A percentile compares a stretch with the other conserved stretches of the same genome.
Conservation (phyloP, 495 filamentous ascomycete genomes). For the Aspergillus ostianus region DNA sequence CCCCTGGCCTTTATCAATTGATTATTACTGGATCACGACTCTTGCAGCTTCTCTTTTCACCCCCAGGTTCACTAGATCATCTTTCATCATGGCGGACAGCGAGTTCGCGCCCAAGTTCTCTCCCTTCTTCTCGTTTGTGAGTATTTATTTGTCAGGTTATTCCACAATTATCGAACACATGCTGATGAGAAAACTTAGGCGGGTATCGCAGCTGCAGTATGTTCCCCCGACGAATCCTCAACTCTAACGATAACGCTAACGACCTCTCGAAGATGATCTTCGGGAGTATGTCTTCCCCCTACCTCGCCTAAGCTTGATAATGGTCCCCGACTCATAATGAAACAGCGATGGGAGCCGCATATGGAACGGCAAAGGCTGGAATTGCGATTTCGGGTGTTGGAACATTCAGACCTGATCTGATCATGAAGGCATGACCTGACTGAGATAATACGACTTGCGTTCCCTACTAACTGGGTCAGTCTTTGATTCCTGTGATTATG, state of each 20-base stretch:
- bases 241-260: slow-evolving; percentile 23
- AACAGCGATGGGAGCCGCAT: slow-evolving; percentile 85
- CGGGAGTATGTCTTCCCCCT: slow-evolving; percentile 64
- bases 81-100: slow-evolving; percentile 60
- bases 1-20: background rate
- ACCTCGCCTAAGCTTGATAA: slow-evolving; percentile 8
- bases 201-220: slow-evolving; percentile 90
- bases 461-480: slow-evolving; percentile 50
- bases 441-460: slow-evolving; percentile 1
- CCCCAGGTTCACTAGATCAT: background rate
- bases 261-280: slow-evolving; percentile 66
- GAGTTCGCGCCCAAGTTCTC: slow-evolving; percentile 84
- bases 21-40: background rate
- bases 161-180: slow-evolving; percentile 2
- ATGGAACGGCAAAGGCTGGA: slow-evolving; percentile 94
- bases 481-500: slow-evolving; percentile 96
- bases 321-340: slow-evolving; percentile 19
- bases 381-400: slow-evolving; percentile 96
- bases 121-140: slow-evolving; percentile 96
- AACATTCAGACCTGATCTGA: slow-evolving; percentile 87
- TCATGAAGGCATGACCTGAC: slow-evolving; percentile 79
- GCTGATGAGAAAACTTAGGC: slow-evolving; percentile 44
- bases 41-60: background rate
- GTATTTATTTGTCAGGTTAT: slow-evolving; percentile 43
- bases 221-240: slow-evolving; percentile 40